Evolutionary conservation across 2,329 filamentous ascomycete species (phyloP).

Genomic region (Polytolypa hystricis): DNA sequence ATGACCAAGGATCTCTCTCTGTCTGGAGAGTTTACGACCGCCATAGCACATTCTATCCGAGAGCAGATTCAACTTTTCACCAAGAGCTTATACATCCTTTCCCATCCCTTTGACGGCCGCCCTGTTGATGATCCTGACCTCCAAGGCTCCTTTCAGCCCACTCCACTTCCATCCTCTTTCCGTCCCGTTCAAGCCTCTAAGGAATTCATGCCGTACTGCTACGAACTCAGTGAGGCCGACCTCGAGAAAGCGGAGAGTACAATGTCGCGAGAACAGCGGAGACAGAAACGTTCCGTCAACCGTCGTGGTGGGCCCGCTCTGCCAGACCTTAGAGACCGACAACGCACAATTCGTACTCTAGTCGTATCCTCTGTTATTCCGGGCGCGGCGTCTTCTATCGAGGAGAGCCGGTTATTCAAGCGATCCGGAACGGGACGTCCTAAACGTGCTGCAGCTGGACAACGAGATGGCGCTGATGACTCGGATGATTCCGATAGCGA

Average conservation of each 20-base stretch:
- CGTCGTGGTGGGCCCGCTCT: slow-evolving; percentile 81
- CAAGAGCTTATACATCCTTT: slow-evolving; percentile 81
- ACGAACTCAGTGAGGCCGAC: slow-evolving; percentile 84
- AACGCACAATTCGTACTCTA: slow-evolving; percentile 83
- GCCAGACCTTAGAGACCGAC: slow-evolving; percentile 91
- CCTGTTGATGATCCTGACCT: slow-evolving; percentile 89
- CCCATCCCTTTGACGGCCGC: slow-evolving; percentile 88
- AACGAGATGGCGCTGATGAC: slow-evolving; percentile 54
- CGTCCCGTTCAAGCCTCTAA: slow-evolving; percentile 85
- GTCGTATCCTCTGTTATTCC: slow-evolving; percentile 88
- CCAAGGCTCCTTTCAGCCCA: slow-evolving; percentile 70
- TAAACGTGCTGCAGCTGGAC: slow-evolving; percentile 46
- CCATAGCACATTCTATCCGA: slow-evolving; percentile 93
- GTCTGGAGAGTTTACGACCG: slow-evolving; percentile 90
- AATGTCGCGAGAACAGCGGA: slow-evolving; percentile 83
- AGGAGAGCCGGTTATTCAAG: slow-evolving; percentile 82
- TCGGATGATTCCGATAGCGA: slow-evolving; percentile 91
- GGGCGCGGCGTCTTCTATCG: slow-evolving; percentile 66
- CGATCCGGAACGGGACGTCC: slow-evolving; percentile 53
- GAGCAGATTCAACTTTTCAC: slow-evolving; percentile 94
- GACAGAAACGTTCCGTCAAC: slow-evolving; percentile 92
- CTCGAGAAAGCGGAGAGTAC: slow-evolving; percentile 84
- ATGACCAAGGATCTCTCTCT: slow-evolving; percentile 87
- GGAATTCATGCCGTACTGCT: slow-evolving; percentile 86
- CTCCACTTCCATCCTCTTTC: slow-evolving; percentile 73